Conservation (phyloP, 2,329 filamentous ascomycete genomes). For the Dactylellina parvicollis region DNA sequence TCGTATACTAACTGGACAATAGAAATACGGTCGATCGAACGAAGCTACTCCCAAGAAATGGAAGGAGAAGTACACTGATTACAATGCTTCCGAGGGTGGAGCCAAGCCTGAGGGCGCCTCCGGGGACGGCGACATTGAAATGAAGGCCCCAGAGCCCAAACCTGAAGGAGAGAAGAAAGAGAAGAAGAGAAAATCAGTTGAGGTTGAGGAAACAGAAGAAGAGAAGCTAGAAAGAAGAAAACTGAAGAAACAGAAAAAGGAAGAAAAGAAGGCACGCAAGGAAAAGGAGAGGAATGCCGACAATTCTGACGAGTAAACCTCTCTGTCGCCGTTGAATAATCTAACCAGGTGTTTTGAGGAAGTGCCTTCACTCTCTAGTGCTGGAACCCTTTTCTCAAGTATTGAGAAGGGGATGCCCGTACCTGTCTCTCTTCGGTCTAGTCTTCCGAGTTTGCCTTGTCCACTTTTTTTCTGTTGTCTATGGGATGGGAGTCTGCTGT, state of each 20-base stretch:
- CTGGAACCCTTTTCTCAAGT: too few relatives aligned
- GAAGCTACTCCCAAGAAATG: slow-evolving; percentile 93
- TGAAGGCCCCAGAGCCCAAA: slow-evolving; percentile 60
- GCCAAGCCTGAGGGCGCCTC: slow-evolving; percentile 63
- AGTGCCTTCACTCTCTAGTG: too few relatives aligned
- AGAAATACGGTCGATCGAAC: slow-evolving; percentile 92
- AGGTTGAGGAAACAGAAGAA: slow-evolving; percentile 66
- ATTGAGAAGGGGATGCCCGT: too few relatives aligned
- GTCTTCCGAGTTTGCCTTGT: background rate
- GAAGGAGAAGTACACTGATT: slow-evolving; percentile 93
- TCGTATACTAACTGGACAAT: slow-evolving; percentile 60
- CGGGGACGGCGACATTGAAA: slow-evolving; percentile 63
- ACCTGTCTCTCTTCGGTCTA: background rate
- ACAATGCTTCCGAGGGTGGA: slow-evolving; percentile 68
- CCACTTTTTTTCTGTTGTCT: slow-evolving; percentile 17
- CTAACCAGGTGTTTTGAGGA: too few relatives aligned
- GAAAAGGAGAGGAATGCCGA: slow-evolving; percentile 71
- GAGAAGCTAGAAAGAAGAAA: slow-evolving; percentile 68
- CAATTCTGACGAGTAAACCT: slow-evolving; percentile 13
- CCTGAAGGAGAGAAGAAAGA: slow-evolving; percentile 65
- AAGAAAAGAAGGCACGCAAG: slow-evolving; percentile 79
- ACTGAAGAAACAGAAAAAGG: slow-evolving; percentile 82
- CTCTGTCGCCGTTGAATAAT: background rate
- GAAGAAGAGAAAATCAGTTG: slow-evolving; percentile 68
- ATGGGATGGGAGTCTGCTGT: slow-evolving; percentile 45